Conservation (phyloP, 371 early-diverging fungal genomes). For the Rhizopus arrhizus region DNA sequence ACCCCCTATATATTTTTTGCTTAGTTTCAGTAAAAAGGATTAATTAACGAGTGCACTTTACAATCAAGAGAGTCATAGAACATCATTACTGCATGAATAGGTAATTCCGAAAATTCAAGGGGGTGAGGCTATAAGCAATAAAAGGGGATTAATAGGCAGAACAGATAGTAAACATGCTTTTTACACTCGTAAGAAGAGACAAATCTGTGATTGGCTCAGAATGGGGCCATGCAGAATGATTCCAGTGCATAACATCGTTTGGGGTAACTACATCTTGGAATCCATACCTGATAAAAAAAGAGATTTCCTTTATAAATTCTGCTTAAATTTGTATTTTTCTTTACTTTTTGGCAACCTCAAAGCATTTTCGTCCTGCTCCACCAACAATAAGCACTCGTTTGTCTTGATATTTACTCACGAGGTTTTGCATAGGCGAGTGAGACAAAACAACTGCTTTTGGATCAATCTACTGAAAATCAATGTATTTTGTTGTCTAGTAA, state of each 20-base stretch:
- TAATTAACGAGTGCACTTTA: constrained; percentile 16
- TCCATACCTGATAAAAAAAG: constrained; percentile 61
- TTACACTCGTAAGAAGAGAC: constrained; percentile 22
- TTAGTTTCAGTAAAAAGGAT: too few relatives aligned
- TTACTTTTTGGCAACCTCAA: constrained; percentile 62
- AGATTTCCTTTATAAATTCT: not conserved
- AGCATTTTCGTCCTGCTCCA: constrained; percentile 62
- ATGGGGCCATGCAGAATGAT: constrained; percentile 76
- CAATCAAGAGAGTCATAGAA: constrained; percentile 88
- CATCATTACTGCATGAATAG: constrained; percentile 76
- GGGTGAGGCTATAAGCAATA: constrained; percentile 28
- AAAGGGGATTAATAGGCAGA: not conserved
- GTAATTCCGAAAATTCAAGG: constrained; percentile 53
- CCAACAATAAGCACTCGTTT: constrained; percentile 75
- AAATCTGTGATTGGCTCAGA: constrained; percentile 28
- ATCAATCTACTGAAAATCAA: constrained; percentile 44
- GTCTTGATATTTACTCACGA: constrained; percentile 60
- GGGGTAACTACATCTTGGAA: constrained; percentile 78
- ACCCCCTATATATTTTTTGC: constrained; percentile 56
- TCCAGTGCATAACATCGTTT: constrained; percentile 74
- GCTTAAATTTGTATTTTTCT: not conserved
- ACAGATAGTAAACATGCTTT: not conserved
- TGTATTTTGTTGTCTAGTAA: not conserved
- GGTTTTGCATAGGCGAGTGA: constrained; percentile 80
- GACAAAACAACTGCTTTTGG: constrained; percentile 79